Base-by-base conservation (phyloP, 208 protist species). In the Wallacemonas collosoma region DNA sequence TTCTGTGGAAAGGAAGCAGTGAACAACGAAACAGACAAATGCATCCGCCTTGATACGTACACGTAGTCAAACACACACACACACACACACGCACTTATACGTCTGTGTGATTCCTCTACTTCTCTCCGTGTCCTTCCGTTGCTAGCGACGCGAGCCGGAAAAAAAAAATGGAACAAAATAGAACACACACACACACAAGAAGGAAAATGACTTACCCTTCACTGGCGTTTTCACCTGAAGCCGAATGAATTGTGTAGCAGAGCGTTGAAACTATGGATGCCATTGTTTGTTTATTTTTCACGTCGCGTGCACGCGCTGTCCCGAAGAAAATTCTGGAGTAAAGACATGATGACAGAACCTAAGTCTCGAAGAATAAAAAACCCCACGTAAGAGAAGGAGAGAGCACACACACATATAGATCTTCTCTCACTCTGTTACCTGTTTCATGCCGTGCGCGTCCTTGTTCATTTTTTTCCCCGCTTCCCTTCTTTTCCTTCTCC, bases 381-480 rank as follows among this genome's bases (percentile, higher is more conserved):
- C 61, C 54, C 55, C 15, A 40, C 4, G 1, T 38, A 58, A 58
- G 26, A 58, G 14, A 36, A 1, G 14, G 6, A 58, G 26, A 58
- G 6, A 58, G 6, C 53, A 56, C 1, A 55, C 3, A 64, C 36
- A 50, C 51, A 53, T 62, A 62, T 57, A 67, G 44, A 69, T 69
- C 64, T 41, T 62, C 6, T 62, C 56, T 58, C 9, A n/a, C 26
- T n/a, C 53, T 43, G 38, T 62, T 62, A n/a, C 14, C 36, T 43
- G 56, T 53, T 56, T 53, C 48, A 68, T 56, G 47, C 4, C 45
- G 15, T 35, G 12, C 17, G 17, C 41, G 8, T 50, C 39, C 36
- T 12, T 47, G 55, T 39, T 53, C 9, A 50, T 39, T 26, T 44
- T 60, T 66, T n/a, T 66, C 2, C 64, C 36, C 43, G 44, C n/a